Conservation (phyloP, 1,139 yeast genomes). For the Pichia inconspicua region DNA sequence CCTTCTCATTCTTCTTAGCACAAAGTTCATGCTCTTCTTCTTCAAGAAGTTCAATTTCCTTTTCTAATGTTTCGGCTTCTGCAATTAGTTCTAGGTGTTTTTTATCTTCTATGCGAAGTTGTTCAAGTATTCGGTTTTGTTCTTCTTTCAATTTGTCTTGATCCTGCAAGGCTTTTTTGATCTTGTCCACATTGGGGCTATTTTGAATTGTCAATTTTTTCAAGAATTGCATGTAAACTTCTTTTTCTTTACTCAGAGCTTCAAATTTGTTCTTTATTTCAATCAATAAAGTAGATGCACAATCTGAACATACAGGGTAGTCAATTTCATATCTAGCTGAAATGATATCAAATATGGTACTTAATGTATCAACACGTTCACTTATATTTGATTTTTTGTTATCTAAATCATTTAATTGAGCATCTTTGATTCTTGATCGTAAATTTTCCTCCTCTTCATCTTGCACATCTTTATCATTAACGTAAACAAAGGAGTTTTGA, state of each 20-base stretch:
- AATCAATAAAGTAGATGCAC: constrained; percentile 62
- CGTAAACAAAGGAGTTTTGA: constrained; percentile 7
- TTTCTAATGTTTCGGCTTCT: constrained; percentile 34
- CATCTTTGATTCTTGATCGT: neutral
- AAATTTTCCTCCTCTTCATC: constrained; percentile 1
- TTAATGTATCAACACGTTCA: constrained; percentile 36
- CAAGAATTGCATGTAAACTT: constrained; percentile 64
- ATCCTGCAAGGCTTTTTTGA: constrained; percentile 36
- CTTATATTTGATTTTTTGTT: constrained; percentile 29
- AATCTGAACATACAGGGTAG: constrained; percentile 82
- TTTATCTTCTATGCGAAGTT: constrained; percentile 40
- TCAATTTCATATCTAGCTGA: constrained; percentile 73
- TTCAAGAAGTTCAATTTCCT: constrained; percentile 35
- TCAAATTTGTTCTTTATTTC: constrained; percentile 66
- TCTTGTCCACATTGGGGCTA: constrained; percentile 37
- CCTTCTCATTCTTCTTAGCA: constrained; percentile 43
- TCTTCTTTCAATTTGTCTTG: constrained; percentile 33
- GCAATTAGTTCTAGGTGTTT: constrained; percentile 34
- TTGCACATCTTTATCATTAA: constrained; percentile 7
- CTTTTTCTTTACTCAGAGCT: constrained; percentile 70
- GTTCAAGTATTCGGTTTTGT: constrained; percentile 32
- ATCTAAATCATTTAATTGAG: constrained; percentile 6
- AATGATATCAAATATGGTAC: constrained; percentile 57
- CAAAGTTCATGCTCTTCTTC: constrained; percentile 39
- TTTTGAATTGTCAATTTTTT: constrained; percentile 57